Percentiles rank a stretch among this genome's conserved stretches.
Conservation (phyloP, 1,284 basidiomycete species). For the Ceratorhiza oryzae-sativae region DNA sequence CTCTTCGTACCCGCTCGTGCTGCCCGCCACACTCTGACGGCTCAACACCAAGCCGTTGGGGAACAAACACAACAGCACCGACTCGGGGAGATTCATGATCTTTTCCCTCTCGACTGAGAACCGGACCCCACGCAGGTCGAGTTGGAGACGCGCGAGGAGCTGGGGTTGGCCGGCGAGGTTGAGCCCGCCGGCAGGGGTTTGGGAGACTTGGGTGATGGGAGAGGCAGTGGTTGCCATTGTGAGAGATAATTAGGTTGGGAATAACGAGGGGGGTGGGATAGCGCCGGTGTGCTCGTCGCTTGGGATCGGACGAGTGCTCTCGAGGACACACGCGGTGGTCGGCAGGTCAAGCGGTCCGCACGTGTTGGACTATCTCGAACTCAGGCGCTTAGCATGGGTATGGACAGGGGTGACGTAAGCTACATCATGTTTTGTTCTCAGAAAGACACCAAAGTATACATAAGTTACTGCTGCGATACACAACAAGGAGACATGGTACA, state of each 20-base stretch:
- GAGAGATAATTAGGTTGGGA: not conserved
- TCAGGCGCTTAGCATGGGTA: constrained; percentile 1
- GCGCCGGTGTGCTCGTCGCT: not conserved
- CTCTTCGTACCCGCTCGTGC: constrained; percentile 73
- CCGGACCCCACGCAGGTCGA: constrained; percentile 90
- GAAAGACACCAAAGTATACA: not conserved
- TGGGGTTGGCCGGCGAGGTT: constrained; percentile 63
- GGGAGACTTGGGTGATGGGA: constrained; percentile 88
- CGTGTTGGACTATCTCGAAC: constrained; percentile 15
- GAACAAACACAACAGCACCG: constrained; percentile 94
- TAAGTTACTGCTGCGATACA: constrained; percentile 19
- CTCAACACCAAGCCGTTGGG: constrained; percentile 96
- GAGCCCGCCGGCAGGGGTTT: constrained; percentile 73
- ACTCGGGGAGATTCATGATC: constrained; percentile 98
- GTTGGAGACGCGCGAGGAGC: constrained; percentile 82
- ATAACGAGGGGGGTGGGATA: not conserved
- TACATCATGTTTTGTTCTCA: no score
- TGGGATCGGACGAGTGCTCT: not conserved
- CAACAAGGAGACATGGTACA: not conserved
- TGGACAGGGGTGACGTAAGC: constrained; percentile 10
- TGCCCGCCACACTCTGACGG: constrained; percentile 70
- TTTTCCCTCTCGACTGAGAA: constrained; percentile 98
- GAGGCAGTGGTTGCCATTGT: constrained; percentile 62
- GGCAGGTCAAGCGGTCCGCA: not conserved
- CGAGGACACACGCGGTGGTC: constrained; percentile 2